These are phyloP conservation scores for Isatis tinctoria DNA, from an alignment of 345 rosid genomes.

Conservation along the genomic window DNA sequence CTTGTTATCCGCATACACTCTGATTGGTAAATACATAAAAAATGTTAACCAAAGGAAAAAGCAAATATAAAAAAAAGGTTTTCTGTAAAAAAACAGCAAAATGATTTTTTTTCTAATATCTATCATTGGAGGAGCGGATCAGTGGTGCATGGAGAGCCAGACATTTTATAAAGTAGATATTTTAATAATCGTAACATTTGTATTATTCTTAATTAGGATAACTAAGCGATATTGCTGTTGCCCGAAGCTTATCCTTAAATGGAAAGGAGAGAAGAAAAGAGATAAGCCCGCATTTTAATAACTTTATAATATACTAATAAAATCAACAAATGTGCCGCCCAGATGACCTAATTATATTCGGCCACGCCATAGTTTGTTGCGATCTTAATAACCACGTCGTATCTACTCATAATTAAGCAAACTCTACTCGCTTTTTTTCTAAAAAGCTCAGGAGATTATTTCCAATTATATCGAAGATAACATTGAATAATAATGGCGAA, in stretches of 20 bases:
- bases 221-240: conserved; percentile 15
- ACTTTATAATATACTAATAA: neutral
- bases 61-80: neutral
- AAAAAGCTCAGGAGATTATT: conserved; percentile 29
- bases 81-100: neutral
- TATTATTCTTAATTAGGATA: conserved; percentile 31
- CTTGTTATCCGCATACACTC: neutral
- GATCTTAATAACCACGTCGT: conserved; percentile 19
- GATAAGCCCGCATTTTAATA: conserved; percentile 31
- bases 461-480: conserved; percentile 24
- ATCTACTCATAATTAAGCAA: conserved; percentile 13
- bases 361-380: conserved; percentile 26
- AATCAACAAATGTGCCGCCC: conserved; percentile 25
- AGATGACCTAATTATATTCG: conserved; percentile 23
- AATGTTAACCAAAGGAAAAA: neutral
- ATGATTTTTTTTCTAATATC: neutral
- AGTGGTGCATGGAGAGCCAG: conserved; percentile 13
- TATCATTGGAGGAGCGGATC: neutral
- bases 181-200: conserved; percentile 7
- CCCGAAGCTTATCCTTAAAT: conserved; percentile 35
- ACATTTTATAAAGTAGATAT: neutral
- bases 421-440: neutral
- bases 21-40: neutral
- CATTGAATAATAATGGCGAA: neutral
- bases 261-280: conserved; percentile 16